Percentiles rank a stretch among this genome's conserved stretches.
Conservation (phyloP, 495 filamentous ascomycete species). For the Venustampulla echinocandica region DNA sequence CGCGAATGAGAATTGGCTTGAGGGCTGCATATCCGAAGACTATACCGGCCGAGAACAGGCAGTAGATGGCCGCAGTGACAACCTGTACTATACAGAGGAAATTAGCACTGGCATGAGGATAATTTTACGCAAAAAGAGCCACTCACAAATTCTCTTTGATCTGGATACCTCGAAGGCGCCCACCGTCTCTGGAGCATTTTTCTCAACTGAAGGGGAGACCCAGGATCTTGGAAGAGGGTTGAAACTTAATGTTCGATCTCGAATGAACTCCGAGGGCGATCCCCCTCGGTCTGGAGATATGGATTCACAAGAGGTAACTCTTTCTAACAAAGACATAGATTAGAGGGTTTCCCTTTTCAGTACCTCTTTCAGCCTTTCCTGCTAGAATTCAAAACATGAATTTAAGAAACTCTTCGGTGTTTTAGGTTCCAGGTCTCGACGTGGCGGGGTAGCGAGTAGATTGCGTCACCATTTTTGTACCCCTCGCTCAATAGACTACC, state of each 20-base stretch:
- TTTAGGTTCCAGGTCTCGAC: no score
- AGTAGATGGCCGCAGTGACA: slow-evolving; percentile 61
- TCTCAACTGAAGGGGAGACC: slow-evolving; percentile 29
- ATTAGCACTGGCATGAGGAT: slow-evolving; percentile 9
- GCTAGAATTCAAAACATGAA: no score
- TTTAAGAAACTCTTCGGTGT: no score
- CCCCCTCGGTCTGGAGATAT: slow-evolving; percentile 33
- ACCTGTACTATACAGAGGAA: slow-evolving; percentile 45
- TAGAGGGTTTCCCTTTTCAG: no score
- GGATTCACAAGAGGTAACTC: no score
- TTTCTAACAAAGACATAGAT: no score
- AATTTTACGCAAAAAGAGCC: slow-evolving; percentile 4
- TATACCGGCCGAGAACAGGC: slow-evolving; percentile 69
- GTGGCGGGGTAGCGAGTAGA: no score
- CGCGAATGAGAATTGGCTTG: slow-evolving; percentile 69
- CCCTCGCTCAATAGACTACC: no score
- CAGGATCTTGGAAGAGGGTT: slow-evolving; percentile 43
- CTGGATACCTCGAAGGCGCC: slow-evolving; percentile 62
- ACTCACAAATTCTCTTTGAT: slow-evolving; percentile 54
- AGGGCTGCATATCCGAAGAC: slow-evolving; percentile 81
- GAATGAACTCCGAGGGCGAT: slow-evolving; percentile 27
- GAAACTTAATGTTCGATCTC: slow-evolving; percentile 40
- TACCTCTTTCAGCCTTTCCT: no score
- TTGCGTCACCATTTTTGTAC: no score
- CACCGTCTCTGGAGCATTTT: slow-evolving; percentile 39